Base-by-base conservation (phyloP, 495 filamentous ascomycete genomes). In the Neurospora sp. region DNA sequence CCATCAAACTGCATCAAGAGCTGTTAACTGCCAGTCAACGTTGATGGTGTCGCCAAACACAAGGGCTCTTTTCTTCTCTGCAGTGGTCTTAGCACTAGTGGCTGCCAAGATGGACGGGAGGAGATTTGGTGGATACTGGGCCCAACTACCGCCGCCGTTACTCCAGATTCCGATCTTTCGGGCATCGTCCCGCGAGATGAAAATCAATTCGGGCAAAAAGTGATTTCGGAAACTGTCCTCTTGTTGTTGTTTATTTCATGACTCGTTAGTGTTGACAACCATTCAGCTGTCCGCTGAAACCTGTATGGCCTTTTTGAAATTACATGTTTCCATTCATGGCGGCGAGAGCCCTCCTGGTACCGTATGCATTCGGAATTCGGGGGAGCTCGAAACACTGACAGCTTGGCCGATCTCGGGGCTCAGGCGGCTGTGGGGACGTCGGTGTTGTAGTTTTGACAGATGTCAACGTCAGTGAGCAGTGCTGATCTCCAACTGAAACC, bases 311-410 rank as follows among this genome's bases (percentile, higher is more conserved):
- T 23, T 20, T 70, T n/a, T 37, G 27, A 69, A 23, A 69, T 71
- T 38, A 18, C n/a, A 27, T 16, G 7, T 20, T 73, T 35, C 23
- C 39, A 54, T 70, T 39, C 66, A 31, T 46, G 48, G 72, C 66
- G 69, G 71, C 39, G 71, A 62, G 23, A 39, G 27, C 48, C 23
- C 20, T 59, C 23, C 48, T 27, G 20, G 23, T 37, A 31, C 54
- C 27, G 23, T 66, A 66, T 66, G 23, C 54, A 27, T 35, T 66
- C 27, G 54, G 27, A 3, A 35, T 35, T 37, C 54, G 40, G 16
- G 39, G 39, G 35, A 16, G 39, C 40, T 69, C 54, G 38, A 72
- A 72, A 72, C 59, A 42, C 37, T 72, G 72, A 72, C 59, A 72
- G 72, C 7, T 72, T 69, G 27, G 31, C 31, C 31, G n/a, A 71